Evolutionary conservation across 306 rosid genomes (phyloP).

Genomic region (Adenanthera pavonina): DNA sequence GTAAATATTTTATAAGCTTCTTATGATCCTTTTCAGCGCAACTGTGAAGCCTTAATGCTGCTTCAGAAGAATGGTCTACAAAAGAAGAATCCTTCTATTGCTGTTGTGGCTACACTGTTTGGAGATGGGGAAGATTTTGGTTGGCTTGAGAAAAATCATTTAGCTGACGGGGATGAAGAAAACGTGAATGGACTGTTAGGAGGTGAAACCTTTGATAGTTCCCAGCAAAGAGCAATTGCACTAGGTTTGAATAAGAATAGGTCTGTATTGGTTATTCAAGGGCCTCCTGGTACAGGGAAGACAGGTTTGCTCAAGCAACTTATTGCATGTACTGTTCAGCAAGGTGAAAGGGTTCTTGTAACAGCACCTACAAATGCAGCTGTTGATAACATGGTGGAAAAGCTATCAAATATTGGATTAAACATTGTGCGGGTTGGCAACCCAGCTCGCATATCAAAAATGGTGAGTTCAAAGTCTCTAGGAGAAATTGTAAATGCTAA

Average conservation of each 20-base stretch:
- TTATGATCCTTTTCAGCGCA: slow-evolving; percentile 64
- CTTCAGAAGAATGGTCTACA: slow-evolving; percentile 79
- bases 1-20: slow-evolving; percentile 21
- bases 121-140: slow-evolving; percentile 73
- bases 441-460: slow-evolving; percentile 76
- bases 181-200: slow-evolving; percentile 39
- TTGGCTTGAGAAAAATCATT: slow-evolving; percentile 65
- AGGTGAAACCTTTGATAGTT: slow-evolving; percentile 54
- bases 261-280: slow-evolving; percentile 77
- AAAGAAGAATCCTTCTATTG: slow-evolving; percentile 77
- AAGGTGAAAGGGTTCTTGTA: slow-evolving; percentile 85
- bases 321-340: slow-evolving; percentile 63
- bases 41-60: slow-evolving; percentile 87
- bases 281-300: slow-evolving; percentile 94
- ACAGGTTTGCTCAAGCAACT: slow-evolving; percentile 78
- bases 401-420: slow-evolving; percentile 61
- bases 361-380: slow-evolving; percentile 92
- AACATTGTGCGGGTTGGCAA: slow-evolving; percentile 83
- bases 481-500: slow-evolving; percentile 72
- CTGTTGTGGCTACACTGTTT: slow-evolving; percentile 73
- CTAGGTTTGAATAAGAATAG: slow-evolving; percentile 74
- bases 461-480: slow-evolving; percentile 73
- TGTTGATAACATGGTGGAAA: slow-evolving; percentile 85
- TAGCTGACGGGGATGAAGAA: slow-evolving; percentile 64
- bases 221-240: slow-evolving; percentile 68